Percentiles rank a stretch among this genome's conserved stretches.
These are phyloP conservation scores for Corrigiola litoralis DNA, from an alignment of 179 eudicot genomes.

Conservation along the genomic window DNA sequence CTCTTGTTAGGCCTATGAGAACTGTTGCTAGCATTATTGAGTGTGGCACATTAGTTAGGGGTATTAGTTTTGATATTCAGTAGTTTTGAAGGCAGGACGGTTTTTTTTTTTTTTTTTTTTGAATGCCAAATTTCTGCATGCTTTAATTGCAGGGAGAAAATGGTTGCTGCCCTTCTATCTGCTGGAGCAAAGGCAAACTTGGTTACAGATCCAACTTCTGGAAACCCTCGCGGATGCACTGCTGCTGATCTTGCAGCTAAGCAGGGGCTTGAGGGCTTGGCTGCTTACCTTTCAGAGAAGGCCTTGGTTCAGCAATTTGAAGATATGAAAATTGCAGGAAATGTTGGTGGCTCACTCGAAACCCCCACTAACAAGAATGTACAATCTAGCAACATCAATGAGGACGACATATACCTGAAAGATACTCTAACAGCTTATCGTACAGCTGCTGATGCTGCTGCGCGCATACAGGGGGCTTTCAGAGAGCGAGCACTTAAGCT, in stretches of 20 bases:
- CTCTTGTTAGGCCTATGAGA: too few relatives aligned
- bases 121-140: not conserved
- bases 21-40: too few relatives aligned
- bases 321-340: slow-evolving; percentile 88
- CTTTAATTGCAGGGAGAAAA: slow-evolving; percentile 67
- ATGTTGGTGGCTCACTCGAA: slow-evolving; percentile 71
- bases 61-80: too few relatives aligned
- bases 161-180: slow-evolving; percentile 92
- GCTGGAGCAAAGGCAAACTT: slow-evolving; percentile 88
- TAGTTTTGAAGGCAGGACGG: not conserved
- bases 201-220: slow-evolving; percentile 84
- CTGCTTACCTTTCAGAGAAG: slow-evolving; percentile 92
- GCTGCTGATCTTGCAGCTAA: slow-evolving; percentile 81
- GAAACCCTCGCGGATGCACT: slow-evolving; percentile 70
- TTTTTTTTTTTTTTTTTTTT: too few relatives aligned
- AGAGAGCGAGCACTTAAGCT: slow-evolving; percentile 71
- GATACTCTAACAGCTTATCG: slow-evolving; percentile 86
- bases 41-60: too few relatives aligned
- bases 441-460: slow-evolving; percentile 98
- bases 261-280: slow-evolving; percentile 71
- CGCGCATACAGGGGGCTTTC: slow-evolving; percentile 81
- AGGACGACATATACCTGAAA: slow-evolving; percentile 72
- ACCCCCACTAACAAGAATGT: slow-evolving; percentile 33
- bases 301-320: slow-evolving; percentile 69
- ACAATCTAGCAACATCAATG: slow-evolving; percentile 31